These are phyloP conservation scores for Ciborinia camelliae DNA, from an alignment of 2,329 filamentous ascomycete genomes.

Conservation along the genomic window DNA sequence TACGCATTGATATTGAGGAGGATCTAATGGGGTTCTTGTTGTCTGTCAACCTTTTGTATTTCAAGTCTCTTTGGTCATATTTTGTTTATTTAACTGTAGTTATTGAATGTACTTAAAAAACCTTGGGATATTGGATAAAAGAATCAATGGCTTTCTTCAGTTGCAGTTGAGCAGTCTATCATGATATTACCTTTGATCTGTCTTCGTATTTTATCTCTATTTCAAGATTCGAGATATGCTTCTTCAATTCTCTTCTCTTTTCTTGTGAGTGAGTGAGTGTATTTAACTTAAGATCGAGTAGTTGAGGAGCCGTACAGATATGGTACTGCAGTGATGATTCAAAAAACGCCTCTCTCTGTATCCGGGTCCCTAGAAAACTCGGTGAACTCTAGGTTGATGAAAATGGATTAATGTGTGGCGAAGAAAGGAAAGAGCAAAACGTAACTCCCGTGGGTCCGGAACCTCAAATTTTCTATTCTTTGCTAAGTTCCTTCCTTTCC, in stretches of 20 bases:
- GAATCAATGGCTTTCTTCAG: background rate
- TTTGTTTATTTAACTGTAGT: slow-evolving; percentile 2
- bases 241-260: background rate
- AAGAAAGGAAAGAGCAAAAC: background rate
- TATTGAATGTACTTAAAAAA: slow-evolving; percentile 15
- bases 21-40: slow-evolving; percentile 7
- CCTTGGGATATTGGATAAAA: slow-evolving; percentile 4
- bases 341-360: background rate
- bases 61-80: background rate
- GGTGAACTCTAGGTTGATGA: slow-evolving; percentile 1
- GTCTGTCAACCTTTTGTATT: slow-evolving; percentile 12
- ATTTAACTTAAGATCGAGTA: background rate
- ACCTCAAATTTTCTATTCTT: background rate
- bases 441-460: too few relatives aligned
- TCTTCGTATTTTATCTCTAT: background rate
- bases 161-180: background rate
- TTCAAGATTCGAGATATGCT: background rate
- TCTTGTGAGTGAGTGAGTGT: too few relatives aligned
- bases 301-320: background rate
- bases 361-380: background rate
- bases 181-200: background rate
- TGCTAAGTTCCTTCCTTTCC: background rate
- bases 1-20: background rate
- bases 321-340: background rate
- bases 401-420: background rate